Base-by-base conservation (phyloP, 176 grass and related monocot species). In the Avena eriantha region DNA sequence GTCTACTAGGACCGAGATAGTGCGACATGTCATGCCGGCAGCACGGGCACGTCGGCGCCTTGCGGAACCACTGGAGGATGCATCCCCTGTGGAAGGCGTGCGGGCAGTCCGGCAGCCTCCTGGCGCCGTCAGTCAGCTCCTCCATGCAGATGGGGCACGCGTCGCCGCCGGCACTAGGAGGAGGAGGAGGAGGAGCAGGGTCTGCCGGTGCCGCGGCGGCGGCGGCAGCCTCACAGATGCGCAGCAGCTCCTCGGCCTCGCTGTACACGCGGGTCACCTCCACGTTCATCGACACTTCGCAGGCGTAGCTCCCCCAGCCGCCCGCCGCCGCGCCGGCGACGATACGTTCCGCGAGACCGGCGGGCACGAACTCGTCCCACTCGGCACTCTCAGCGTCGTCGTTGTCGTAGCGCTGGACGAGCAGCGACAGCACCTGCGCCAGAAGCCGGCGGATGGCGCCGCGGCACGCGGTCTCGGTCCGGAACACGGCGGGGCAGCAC, bases 361-460 rank as follows among this genome's bases (percentile, higher is more conserved):
- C 34, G 0, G 55, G 77, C 77, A 79, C 77, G 55, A 79, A 60
- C 55, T 79, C 55, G 34, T 78, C 76, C 51, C 54, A 60, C 11
- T 43, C 19, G 24, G 29, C 2, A 29, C 29, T 29, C 29, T 10
- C 1, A 5, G 19, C 12, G 13, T 7, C 61, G 12, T 65, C 61
- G 24, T 0, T 16, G 9, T 17, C 49, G 24, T 19, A 5, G 73
- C 33, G 54, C 73, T 10, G 8, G 46, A 19, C 35, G 54, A 41
- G 11, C 53, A 12, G 29, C 54, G 76, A 34, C 76, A 58, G 53
- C 12, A 16, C 43, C 54, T 34, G 21, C 54, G 41, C 41, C 7
- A 79, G 76, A 19, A 79, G 41, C 11, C 12, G 53, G 12, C 31
- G 33, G 5, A 79, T 79, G 34, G 76, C 76, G 54, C 54, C 54